Percentiles rank a stretch among this genome's conserved stretches.
These are phyloP conservation scores for Podospora fimiseda DNA, from an alignment of 495 filamentous ascomycete genomes.

Conservation along the genomic window DNA sequence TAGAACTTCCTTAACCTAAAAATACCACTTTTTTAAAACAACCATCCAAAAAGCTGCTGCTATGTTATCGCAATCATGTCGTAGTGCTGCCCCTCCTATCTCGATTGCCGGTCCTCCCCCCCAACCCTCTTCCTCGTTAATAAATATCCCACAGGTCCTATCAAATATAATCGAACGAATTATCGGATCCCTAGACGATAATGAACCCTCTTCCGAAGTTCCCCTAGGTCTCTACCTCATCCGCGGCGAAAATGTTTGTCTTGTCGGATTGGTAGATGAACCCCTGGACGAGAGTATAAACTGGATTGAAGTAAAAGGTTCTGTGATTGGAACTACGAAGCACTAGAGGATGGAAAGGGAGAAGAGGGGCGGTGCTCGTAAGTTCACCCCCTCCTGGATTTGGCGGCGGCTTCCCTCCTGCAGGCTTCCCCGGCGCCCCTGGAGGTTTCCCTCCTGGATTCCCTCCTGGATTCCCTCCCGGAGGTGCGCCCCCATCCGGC, in stretches of 20 bases:
- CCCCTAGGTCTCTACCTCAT: constrained; percentile 84
- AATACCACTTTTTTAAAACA: constrained; percentile 45
- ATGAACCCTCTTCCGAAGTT: constrained; percentile 47
- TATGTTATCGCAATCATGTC: constrained; percentile 54
- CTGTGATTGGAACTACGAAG: constrained; percentile 76
- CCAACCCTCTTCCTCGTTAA: too few species aligned
- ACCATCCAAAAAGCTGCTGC: constrained; percentile 51
- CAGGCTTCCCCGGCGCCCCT: constrained; percentile 46
- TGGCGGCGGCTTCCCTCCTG: constrained; percentile 40
- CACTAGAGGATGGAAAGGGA: too few species aligned
- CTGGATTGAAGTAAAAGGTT: constrained; percentile 83
- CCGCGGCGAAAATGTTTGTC: constrained; percentile 89
- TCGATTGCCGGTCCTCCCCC: constrained; percentile 82
- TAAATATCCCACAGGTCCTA: too few species aligned
- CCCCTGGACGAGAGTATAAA: constrained; percentile 80
- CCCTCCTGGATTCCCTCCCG: constrained; percentile 47
- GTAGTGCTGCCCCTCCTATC: constrained; percentile 67
- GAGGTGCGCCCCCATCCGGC: constrained; percentile 51
- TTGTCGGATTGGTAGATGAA: constrained; percentile 86
- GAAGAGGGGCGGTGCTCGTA: constrained; percentile 74
- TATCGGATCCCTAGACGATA: too few species aligned
- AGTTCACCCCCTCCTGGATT: constrained; percentile 61
- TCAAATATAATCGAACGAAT: too few species aligned
- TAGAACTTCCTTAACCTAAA: constrained; percentile 24
- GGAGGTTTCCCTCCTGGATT: constrained; percentile 43